phyloP scores from a whole-genome alignment of 805 yeast species.

The Yamadazyma olivae region DNA sequence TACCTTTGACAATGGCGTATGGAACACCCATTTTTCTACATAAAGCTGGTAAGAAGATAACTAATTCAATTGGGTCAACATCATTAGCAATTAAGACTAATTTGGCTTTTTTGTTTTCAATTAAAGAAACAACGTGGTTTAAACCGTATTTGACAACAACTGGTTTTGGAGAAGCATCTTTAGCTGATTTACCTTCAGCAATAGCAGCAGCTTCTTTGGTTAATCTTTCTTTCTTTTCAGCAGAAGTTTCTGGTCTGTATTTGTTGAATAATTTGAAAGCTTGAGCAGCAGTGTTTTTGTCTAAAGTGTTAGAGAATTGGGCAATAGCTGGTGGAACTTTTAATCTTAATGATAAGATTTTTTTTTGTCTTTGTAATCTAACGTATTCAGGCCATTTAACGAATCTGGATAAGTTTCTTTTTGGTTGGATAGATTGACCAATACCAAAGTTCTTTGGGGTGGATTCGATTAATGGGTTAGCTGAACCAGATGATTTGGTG shows the following conservation, averaged over 20 bases:
- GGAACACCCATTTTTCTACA: constrained; percentile 99
- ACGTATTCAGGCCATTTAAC: constrained; percentile 99
- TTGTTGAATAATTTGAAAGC: constrained; percentile 96
- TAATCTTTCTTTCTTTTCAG: constrained; percentile 98
- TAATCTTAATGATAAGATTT: constrained; percentile 90
- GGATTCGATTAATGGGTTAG: constrained; percentile 87
- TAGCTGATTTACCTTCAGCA: constrained; percentile 96
- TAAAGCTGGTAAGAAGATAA: constrained; percentile 95
- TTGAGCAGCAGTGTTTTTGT: constrained; percentile 98
- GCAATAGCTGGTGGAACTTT: constrained; percentile 99
- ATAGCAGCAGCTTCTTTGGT: constrained; percentile 98
- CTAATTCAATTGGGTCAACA: constrained; percentile 98
- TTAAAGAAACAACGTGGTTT: constrained; percentile 95
- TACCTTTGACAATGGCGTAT: constrained; percentile 80
- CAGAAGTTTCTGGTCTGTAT: constrained; percentile 97
- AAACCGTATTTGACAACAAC: constrained; percentile 96
- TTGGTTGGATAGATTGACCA: constrained; percentile 95
- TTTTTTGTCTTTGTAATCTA: constrained; percentile 98
- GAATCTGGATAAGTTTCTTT: constrained; percentile 93
- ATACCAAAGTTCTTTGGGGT: constrained; percentile 93
- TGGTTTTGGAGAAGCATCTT: constrained; percentile 96
- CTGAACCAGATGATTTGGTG: constrained; percentile 28
- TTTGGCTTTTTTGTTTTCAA: constrained; percentile 98
- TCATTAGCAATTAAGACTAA: constrained; percentile 97
- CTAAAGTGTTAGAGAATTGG: constrained; percentile 93